Conservation (phyloP, 768 basidiomycete species). For the Hygrophoropsis aurantiaca region DNA sequence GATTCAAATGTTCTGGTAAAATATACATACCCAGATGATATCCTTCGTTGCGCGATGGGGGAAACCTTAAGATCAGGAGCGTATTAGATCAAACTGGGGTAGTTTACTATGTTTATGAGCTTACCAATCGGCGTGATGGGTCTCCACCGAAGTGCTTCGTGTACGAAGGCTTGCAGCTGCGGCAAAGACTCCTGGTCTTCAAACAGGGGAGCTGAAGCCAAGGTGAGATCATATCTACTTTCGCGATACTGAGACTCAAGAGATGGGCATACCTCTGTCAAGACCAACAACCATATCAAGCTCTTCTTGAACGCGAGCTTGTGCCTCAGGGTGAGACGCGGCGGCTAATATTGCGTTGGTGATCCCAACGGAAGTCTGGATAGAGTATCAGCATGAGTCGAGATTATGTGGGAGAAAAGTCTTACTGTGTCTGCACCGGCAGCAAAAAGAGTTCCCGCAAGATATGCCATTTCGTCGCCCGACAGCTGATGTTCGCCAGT, state of each 20-base stretch:
- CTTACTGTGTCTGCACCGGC: constrained; percentile 55
- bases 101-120: not conserved
- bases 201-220: constrained; percentile 33
- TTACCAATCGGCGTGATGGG: constrained; percentile 28
- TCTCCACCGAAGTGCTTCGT: constrained; percentile 37
- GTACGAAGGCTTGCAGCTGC: constrained; percentile 34
- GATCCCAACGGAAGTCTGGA: constrained; percentile 48
- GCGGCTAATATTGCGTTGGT: constrained; percentile 53
- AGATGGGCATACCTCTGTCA: constrained; percentile 17
- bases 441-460: constrained; percentile 58
- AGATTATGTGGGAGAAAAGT: not conserved
- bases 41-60: constrained; percentile 63
- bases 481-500: constrained; percentile 46
- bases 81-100: not conserved
- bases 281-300: constrained; percentile 50
- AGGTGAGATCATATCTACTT: not conserved
- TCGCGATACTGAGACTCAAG: not conserved
- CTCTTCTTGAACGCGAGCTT: constrained; percentile 50
- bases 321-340: constrained; percentile 51
- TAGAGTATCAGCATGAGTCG: not conserved
- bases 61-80: constrained; percentile 33
- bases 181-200: constrained; percentile 31
- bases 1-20: too few species aligned
- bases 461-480: constrained; percentile 54
- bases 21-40: constrained; percentile 49